phyloP scores from a whole-genome alignment of 106 monocot genomes.

The Dioscorea dumetorum region DNA sequence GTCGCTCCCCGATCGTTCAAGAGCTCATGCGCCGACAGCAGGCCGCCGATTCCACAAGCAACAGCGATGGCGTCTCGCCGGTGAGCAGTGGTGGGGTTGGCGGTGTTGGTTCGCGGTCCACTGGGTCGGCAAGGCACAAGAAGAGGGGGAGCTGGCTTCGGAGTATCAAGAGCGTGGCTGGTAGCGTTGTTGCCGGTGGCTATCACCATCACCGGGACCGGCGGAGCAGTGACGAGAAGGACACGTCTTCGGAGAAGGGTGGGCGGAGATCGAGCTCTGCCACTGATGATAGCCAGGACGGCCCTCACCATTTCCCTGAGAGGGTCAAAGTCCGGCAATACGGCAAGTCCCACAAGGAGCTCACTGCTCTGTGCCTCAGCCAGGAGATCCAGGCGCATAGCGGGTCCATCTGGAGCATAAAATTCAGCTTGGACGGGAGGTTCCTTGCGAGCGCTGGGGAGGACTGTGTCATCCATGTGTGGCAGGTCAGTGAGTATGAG shows the following conservation, averaged over 20 bases:
- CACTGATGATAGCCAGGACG: conserved; percentile 74
- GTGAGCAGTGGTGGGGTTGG: conserved; percentile 5
- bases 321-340: conserved; percentile 60
- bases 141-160: conserved; percentile 50
- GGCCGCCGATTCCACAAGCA: conserved; percentile 10
- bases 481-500: conserved; percentile 45
- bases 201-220: conserved; percentile 24
- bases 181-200: conserved; percentile 20
- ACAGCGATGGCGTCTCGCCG: background rate
- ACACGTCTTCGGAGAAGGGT: conserved; percentile 50
- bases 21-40: conserved; percentile 85
- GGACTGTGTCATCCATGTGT: conserved; percentile 62
- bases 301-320: conserved; percentile 21
- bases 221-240: conserved; percentile 52
- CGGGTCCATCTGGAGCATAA: conserved; percentile 68
- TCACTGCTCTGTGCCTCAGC: conserved; percentile 48
- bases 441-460: conserved; percentile 65
- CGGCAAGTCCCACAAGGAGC: conserved; percentile 53
- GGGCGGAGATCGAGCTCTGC: conserved; percentile 67
- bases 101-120: conserved; percentile 2
- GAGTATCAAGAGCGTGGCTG: conserved; percentile 57
- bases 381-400: conserved; percentile 65
- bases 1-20: conserved; percentile 82
- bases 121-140: conserved; percentile 20
- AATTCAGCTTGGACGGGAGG: conserved; percentile 54